A percentile compares a stretch with the other conserved stretches of the same genome.
Evolutionary conservation across 257 asterid species (phyloP).

Genomic region (Knoxia roxburghii): DNA sequence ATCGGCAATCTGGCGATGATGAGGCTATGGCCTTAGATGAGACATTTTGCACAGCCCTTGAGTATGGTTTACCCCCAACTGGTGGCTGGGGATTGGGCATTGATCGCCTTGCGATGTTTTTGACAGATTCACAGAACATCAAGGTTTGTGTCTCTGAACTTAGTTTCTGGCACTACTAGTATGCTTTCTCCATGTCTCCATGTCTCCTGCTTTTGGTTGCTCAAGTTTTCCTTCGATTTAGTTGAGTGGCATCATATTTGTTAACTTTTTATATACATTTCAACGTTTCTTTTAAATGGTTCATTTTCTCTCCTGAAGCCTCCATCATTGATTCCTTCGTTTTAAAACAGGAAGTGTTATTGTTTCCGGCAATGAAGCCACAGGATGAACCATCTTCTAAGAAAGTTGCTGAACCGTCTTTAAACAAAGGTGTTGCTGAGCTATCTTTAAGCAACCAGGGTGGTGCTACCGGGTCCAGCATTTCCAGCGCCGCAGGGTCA

Average conservation of each 20-base stretch:
- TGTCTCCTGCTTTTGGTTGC: too few species aligned
- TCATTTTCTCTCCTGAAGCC: too few species aligned
- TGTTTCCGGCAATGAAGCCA: constrained; percentile 91
- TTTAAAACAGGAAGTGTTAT: constrained; percentile 65
- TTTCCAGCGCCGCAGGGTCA: neutral
- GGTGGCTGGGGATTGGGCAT: constrained; percentile 98
- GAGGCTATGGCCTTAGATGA: constrained; percentile 98
- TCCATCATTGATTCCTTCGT: too few species aligned
- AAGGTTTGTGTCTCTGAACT: constrained; percentile 26
- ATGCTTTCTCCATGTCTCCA: too few species aligned
- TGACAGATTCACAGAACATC: constrained; percentile 92
- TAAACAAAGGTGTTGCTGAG: neutral
- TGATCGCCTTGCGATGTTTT: constrained; percentile 77
- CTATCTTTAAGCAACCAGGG: too few species aligned
- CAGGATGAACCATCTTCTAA: constrained; percentile 62
- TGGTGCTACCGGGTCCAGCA: neutral
- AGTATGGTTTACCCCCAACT: constrained; percentile 92
- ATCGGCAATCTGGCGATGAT: constrained; percentile 93
- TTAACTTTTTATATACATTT: too few species aligned
- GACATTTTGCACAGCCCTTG: constrained; percentile 81
- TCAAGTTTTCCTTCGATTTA: too few species aligned
- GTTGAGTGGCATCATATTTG: too few species aligned
- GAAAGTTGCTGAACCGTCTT: constrained; percentile 37
- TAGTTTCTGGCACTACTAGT: too few species aligned
- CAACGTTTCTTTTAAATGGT: too few species aligned